Evolutionary conservation across 1,139 yeast genomes (phyloP).

Genomic region (Lodderomyces theae): DNA sequence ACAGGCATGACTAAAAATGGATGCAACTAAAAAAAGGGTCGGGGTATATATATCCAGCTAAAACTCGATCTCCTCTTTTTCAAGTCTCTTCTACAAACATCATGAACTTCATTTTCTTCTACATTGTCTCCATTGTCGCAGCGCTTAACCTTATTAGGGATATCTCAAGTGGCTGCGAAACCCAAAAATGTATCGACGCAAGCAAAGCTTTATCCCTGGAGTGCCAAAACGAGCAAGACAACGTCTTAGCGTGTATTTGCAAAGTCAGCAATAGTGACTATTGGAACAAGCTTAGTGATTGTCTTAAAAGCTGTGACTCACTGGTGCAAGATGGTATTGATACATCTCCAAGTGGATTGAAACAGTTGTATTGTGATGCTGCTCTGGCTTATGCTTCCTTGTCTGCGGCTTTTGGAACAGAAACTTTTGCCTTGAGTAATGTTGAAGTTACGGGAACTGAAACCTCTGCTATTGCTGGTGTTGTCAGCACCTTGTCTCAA

Average conservation of each 20-base stretch:
- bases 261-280: constrained; percentile 7
- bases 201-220: not conserved
- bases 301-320: constrained; percentile 5
- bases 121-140: not conserved
- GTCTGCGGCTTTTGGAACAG: constrained; percentile 4
- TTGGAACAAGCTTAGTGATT: constrained; percentile 9
- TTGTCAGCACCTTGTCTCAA: not conserved
- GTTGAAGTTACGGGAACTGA: constrained; percentile 1
- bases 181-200: constrained; percentile 4
- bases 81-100: not conserved
- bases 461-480: not conserved
- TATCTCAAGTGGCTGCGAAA: constrained; percentile 3
- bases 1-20: not conserved
- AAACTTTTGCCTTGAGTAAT: constrained; percentile 1
- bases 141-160: not conserved
- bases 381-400: constrained; percentile 8
- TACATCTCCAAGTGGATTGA: constrained; percentile 4
- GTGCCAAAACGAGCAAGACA: not conserved
- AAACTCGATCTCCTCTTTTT: not conserved
- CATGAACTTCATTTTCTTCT: not conserved
- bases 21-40: too few species aligned
- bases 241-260: constrained; percentile 9
- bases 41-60: not conserved
- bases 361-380: constrained; percentile 8
- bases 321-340: constrained; percentile 2